Conservation (phyloP, 805 yeast genomes). For the Wickerhamomyces tratensis region DNA sequence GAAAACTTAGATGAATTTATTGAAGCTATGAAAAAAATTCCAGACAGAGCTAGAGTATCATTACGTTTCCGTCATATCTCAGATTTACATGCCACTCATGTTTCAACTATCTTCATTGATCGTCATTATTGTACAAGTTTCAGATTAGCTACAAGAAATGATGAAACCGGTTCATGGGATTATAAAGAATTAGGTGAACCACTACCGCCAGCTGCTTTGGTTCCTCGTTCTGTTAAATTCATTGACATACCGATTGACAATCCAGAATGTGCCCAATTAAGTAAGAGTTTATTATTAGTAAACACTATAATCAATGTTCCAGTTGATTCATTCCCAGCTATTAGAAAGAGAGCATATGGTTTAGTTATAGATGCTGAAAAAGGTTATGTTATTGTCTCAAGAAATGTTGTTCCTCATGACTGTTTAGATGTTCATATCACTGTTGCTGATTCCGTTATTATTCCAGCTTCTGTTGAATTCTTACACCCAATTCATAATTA, state of each 20-base stretch:
- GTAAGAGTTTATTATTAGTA: slow-evolving; percentile 65
- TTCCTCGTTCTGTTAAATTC: slow-evolving; percentile 58
- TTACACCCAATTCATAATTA: slow-evolving; percentile 84
- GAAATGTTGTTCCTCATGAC: slow-evolving; percentile 78
- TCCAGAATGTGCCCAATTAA: slow-evolving; percentile 41
- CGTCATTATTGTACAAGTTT: slow-evolving; percentile 79
- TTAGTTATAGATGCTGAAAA: slow-evolving; percentile 70
- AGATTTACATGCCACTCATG: slow-evolving; percentile 67
- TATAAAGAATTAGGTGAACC: slow-evolving; percentile 43
- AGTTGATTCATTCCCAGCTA: slow-evolving; percentile 64
- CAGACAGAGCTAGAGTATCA: slow-evolving; percentile 66
- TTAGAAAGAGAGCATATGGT: slow-evolving; percentile 60
- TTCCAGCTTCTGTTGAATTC: slow-evolving; percentile 74
- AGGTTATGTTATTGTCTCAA: slow-evolving; percentile 73
- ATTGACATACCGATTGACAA: slow-evolving; percentile 58
- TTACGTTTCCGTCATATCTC: slow-evolving; percentile 67
- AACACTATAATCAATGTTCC: slow-evolving; percentile 56
- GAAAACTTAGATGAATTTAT: slow-evolving; percentile 69
- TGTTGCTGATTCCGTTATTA: slow-evolving; percentile 75
- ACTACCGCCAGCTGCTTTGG: slow-evolving; percentile 38
- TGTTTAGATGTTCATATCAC: slow-evolving; percentile 59
- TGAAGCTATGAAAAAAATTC: slow-evolving; percentile 67
- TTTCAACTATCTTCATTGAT: slow-evolving; percentile 62
- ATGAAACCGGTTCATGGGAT: slow-evolving; percentile 50
- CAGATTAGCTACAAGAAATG: slow-evolving; percentile 57